Percentiles rank a stretch among this genome's conserved stretches.
Conservation (phyloP, 169 alveolate species). For the Plasmodium berghei region DNA sequence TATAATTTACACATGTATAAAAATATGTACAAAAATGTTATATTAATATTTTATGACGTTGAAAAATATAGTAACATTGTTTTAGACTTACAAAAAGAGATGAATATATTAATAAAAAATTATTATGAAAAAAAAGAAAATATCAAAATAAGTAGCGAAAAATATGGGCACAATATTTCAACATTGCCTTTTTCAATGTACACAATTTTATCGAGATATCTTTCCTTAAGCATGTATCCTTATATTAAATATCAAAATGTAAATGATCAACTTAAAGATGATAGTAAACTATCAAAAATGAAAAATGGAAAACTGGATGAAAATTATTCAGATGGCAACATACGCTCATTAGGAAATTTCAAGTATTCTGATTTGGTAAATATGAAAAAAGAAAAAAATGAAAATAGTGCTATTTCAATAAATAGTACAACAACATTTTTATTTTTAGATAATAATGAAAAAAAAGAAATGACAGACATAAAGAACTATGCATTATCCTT, state of each 20-base stretch:
- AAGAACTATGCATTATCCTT: conserved; percentile 36
- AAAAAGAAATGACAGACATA: conserved; percentile 3
- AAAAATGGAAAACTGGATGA: not conserved
- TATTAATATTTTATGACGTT: conserved; percentile 41
- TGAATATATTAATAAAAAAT: conserved; percentile 22
- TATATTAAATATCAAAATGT: conserved; percentile 1
- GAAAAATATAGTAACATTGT: conserved; percentile 8
- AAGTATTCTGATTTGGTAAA: conserved; percentile 7
- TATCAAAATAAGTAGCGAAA: not conserved
- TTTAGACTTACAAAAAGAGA: conserved; percentile 29
- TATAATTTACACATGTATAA: conserved; percentile 46
- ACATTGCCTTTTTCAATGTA: conserved; percentile 39
- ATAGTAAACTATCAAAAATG: not conserved
- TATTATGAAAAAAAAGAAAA: conserved; percentile 17
- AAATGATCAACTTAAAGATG: not conserved
- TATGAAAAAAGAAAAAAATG: not conserved
- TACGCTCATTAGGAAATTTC: not conserved
- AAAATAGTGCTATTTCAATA: not conserved
- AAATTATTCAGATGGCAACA: not conserved
- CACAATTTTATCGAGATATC: conserved; percentile 27
- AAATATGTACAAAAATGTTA: conserved; percentile 46
- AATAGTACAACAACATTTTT: conserved; percentile 33
- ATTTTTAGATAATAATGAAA: conserved; percentile 6
- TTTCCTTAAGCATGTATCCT: conserved; percentile 21
- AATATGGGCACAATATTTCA: not conserved